Percentiles rank a stretch among this genome's conserved stretches.
Conservation (phyloP, 768 basidiomycete species). For the Suillus lakei region DNA sequence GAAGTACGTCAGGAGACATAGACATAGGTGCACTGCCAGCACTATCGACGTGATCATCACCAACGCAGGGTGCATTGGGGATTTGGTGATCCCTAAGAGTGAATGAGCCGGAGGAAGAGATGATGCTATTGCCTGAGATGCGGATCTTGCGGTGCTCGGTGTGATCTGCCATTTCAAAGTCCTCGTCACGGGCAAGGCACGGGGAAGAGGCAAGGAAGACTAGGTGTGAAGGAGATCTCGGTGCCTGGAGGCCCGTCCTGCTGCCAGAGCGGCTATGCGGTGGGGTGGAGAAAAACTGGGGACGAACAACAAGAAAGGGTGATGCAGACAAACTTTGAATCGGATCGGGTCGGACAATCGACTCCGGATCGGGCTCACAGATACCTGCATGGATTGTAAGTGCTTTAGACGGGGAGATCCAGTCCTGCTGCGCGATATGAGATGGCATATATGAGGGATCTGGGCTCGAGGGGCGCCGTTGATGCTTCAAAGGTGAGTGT, state of each 20-base stretch:
- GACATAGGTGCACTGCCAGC: slow-evolving; percentile 3
- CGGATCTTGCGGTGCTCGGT: slow-evolving; percentile 15
- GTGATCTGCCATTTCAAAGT: slow-evolving; percentile 25
- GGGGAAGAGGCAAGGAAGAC: neutral
- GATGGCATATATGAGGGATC: slow-evolving; percentile 33
- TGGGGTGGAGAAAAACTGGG: slow-evolving; percentile 34
- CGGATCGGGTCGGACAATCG: neutral
- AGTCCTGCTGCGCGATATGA: slow-evolving; percentile 17
- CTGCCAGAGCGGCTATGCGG: slow-evolving; percentile 12
- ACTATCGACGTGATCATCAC: neutral
- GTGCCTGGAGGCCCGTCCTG: neutral
- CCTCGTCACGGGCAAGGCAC: neutral
- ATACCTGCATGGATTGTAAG: slow-evolving; percentile 4
- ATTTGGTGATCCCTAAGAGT: slow-evolving; percentile 18
- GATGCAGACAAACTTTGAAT: slow-evolving; percentile 7
- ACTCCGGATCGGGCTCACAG: neutral
- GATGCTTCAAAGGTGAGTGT: slow-evolving; percentile 23
- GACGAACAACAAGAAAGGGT: slow-evolving; percentile 24
- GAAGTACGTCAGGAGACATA: neutral
- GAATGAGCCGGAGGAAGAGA: slow-evolving; percentile 35
- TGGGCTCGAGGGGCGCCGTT: slow-evolving; percentile 26
- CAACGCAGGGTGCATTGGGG: neutral
- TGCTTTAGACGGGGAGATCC: slow-evolving; percentile 18
- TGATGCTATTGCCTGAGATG: slow-evolving; percentile 32
- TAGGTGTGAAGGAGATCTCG: neutral